These are phyloP conservation scores for Alternaria longipes DNA, from an alignment of 2,329 filamentous ascomycete genomes.

Conservation along the genomic window DNA sequence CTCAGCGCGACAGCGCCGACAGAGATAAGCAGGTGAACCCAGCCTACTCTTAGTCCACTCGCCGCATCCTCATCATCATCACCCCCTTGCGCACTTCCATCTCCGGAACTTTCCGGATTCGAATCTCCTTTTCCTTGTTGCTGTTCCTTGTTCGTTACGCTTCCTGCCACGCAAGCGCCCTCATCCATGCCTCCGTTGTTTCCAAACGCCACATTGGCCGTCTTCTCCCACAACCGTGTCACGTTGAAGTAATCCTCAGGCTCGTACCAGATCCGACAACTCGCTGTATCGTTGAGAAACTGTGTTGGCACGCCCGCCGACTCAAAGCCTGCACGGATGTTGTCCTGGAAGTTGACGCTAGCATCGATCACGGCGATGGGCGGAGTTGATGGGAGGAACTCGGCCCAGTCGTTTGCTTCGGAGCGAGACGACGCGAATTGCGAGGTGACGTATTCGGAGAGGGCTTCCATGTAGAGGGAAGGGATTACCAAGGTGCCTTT, in stretches of 20 bases:
- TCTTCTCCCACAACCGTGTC: conserved; percentile 61
- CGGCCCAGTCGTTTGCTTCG: conserved; percentile 31
- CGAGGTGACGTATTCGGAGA: conserved; percentile 29
- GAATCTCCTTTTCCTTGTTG: conserved; percentile 39
- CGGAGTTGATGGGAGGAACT: conserved; percentile 37
- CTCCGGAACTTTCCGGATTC: conserved; percentile 26
- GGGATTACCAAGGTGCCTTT: conserved; percentile 54
- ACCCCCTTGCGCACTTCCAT: conserved; percentile 11
- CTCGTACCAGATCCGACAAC: conserved; percentile 70
- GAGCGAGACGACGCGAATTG: conserved; percentile 26
- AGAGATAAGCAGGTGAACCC: conserved; percentile 24
- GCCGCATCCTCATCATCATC: conserved; percentile 29
- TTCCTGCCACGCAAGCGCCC: conserved; percentile 39
- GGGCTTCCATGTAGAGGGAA: conserved; percentile 31
- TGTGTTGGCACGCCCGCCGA: conserved; percentile 60
- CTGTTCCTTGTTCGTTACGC: conserved; percentile 36
- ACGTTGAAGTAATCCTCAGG: conserved; percentile 62
- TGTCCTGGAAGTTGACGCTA: conserved; percentile 52
- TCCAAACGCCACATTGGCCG: conserved; percentile 39
- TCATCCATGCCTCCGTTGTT: conserved; percentile 41
- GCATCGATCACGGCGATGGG: conserved; percentile 35
- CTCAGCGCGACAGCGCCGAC: conserved; percentile 16
- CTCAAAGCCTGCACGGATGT: conserved; percentile 46
- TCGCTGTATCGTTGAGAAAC: conserved; percentile 68
- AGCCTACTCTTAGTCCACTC: conserved; percentile 21